Evolutionary conservation across 495 filamentous ascomycete species (phyloP), one percentile per base, ranked within the genome.

Genomic region (Aspergillus incahuasiensis): DNA sequence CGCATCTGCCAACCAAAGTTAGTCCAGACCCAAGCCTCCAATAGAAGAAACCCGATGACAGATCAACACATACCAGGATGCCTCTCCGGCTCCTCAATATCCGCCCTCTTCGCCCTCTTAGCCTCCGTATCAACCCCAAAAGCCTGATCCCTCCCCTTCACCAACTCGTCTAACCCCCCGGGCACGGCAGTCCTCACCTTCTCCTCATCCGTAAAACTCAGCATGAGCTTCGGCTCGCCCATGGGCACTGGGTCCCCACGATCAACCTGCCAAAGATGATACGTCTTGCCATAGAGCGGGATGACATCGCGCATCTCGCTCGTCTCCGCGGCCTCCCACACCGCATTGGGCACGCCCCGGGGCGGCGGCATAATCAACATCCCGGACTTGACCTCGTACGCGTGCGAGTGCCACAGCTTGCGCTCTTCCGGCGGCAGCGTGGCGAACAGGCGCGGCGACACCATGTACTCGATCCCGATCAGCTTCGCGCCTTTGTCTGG

Each of bases 381-480:
- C 0, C 91, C 90, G 25, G 81, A 85, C 61, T 94, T 94, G 9
- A 95, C 89, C 63, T 96, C 91, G 68, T 86, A 95, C 25, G 88
- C 88, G 64, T 94, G 89, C 22, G 77, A 80, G 68, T 92, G 89
- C 88, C 89, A 95, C 16, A 90, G 79, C 54, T 79, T 76, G 12
- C 84, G 81, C 70, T 96, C 92, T 9, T 81, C 77, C 0, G 64
- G 5, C 6, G 80, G 74, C 0, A 97, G 82, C 0, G 80, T 84
- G 9, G 74, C 69, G 74, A 84, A 96, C 1, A 95, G 74, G 3
- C 72, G 70, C 0, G 84, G 82, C 3, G 83, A 82, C 63, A 96
- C 87, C 91, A 97, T 94, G 76, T 96, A 96, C 70, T 97, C 92
- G 58, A 96, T 77, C 35, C 91, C 91, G 57, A 96, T 85, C 12